Conservation (phyloP, 495 filamentous ascomycete species). For the Daldinia concentrica region DNA sequence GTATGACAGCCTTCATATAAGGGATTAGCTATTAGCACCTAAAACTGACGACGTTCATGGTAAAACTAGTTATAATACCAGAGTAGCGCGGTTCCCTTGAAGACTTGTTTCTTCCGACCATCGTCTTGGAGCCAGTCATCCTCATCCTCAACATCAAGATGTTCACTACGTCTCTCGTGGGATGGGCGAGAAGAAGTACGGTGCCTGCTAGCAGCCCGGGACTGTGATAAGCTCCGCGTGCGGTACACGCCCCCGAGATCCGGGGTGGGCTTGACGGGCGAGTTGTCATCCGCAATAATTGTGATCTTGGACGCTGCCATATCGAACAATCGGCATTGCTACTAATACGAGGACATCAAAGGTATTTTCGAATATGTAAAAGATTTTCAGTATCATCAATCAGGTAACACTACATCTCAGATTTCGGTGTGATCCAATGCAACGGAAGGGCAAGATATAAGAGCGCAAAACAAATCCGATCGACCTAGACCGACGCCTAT, state of each 20-base stretch:
- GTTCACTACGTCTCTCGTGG: slow-evolving; percentile 33
- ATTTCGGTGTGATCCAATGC: neutral
- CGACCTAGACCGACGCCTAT: slow-evolving; percentile 18
- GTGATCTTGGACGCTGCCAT: slow-evolving; percentile 35
- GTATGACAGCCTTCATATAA: slow-evolving; percentile 64
- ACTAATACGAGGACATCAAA: slow-evolving; percentile 11
- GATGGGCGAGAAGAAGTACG: slow-evolving; percentile 43
- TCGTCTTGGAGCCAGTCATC: slow-evolving; percentile 51
- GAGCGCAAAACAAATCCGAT: slow-evolving; percentile 2
- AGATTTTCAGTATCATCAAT: slow-evolving; percentile 2
- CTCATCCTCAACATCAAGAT: slow-evolving; percentile 50
- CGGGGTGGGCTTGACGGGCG: slow-evolving; percentile 21
- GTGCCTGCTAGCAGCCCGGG: slow-evolving; percentile 36
- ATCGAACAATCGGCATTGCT: slow-evolving; percentile 7
- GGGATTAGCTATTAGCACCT: slow-evolving; percentile 16
- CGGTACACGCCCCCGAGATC: slow-evolving; percentile 52
- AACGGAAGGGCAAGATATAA: no score
- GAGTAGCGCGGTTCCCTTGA: slow-evolving; percentile 53
- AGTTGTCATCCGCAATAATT: slow-evolving; percentile 41
- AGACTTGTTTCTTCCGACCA: slow-evolving; percentile 55
- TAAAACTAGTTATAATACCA: slow-evolving; percentile 46
- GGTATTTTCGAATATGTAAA: slow-evolving; percentile 7
- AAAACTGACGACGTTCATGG: neutral
- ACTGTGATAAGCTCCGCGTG: slow-evolving; percentile 47
- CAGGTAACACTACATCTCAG: neutral